These are phyloP conservation scores for Penicillium paxilli DNA, from an alignment of 495 filamentous ascomycete genomes.

Conservation along the genomic window DNA sequence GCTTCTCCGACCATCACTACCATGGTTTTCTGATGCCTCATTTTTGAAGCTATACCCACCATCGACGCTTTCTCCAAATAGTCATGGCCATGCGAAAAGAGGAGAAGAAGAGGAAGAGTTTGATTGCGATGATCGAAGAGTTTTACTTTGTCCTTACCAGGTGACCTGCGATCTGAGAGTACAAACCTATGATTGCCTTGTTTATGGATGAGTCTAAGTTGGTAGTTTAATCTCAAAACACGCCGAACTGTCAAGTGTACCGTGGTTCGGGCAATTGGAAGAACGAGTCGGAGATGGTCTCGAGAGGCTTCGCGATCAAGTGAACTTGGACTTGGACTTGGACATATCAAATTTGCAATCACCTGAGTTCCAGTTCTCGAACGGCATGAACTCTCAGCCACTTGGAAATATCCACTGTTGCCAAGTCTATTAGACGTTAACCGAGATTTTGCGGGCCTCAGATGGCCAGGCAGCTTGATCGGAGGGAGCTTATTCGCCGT, in stretches of 20 bases:
- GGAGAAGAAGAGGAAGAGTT: not conserved
- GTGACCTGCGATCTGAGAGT: not conserved
- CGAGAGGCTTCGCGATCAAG: constrained; percentile 3
- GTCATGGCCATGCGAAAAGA: constrained; percentile 3
- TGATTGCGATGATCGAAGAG: constrained; percentile 5
- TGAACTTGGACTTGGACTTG: too few relatives aligned
- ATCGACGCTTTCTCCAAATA: constrained; percentile 3
- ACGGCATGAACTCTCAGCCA: not conserved
- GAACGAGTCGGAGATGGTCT: constrained; percentile 2
- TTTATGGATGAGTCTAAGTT: not conserved
- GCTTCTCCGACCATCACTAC: not conserved
- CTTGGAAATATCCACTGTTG: not conserved
- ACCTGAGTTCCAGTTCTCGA: not conserved
- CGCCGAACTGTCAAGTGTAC: constrained; percentile 4
- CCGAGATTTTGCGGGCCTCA: not conserved
- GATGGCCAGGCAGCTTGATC: not conserved
- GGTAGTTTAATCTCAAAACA: not conserved
- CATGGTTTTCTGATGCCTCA: constrained; percentile 6
- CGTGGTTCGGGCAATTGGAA: constrained; percentile 3
- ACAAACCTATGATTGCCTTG: not conserved
- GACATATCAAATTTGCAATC: not conserved
- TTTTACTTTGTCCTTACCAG: not conserved
- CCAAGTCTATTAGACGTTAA: not conserved
- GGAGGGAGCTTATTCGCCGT: not conserved
- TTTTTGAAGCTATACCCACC: constrained; percentile 7